Evolutionary conservation across 2,329 filamentous ascomycete species (phyloP).

Genomic region (Pseudogymnoascus sp.): DNA sequence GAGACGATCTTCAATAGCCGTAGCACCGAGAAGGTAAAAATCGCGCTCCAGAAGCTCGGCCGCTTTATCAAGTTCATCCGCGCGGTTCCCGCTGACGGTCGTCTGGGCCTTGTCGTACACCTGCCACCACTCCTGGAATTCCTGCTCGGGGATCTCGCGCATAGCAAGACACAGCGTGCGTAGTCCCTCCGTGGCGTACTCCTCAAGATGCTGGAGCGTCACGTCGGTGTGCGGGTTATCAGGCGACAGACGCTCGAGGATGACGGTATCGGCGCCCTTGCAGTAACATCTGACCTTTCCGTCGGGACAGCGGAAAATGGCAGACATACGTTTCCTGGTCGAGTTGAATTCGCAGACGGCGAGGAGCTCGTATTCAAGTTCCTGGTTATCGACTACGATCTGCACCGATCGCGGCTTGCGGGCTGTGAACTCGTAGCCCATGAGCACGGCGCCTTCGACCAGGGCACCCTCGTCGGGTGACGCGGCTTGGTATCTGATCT

Average conservation of each 20-base stretch:
- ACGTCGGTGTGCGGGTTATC: constrained; percentile 80
- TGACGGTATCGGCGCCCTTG: constrained; percentile 97
- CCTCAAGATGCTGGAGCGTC: constrained; percentile 93
- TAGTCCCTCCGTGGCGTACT: constrained; percentile 93
- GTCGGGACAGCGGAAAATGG: constrained; percentile 92
- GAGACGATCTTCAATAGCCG: constrained; percentile 91
- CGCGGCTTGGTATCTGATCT: constrained; percentile 95
- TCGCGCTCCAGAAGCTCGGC: constrained; percentile 92
- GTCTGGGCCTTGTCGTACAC: constrained; percentile 83
- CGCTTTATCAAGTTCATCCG: constrained; percentile 93
- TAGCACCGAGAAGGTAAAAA: constrained; percentile 84
- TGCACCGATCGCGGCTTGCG: constrained; percentile 84
- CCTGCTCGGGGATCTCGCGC: constrained; percentile 83
- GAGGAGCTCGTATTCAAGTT: constrained; percentile 78
- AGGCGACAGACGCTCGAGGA: constrained; percentile 77
- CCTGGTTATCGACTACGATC: constrained; percentile 63
- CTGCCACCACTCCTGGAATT: constrained; percentile 78
- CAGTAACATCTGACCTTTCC: constrained; percentile 90
- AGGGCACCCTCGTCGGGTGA: constrained; percentile 97
- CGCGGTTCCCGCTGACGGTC: constrained; percentile 83
- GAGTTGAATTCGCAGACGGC: constrained; percentile 99
- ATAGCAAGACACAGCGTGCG: constrained; percentile 91
- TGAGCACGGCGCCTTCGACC: constrained; percentile 75
- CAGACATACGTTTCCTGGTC: constrained; percentile 93
- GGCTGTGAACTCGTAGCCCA: constrained; percentile 86